Conservation (phyloP, 345 rosid species). For the Citrus hindsii region DNA sequence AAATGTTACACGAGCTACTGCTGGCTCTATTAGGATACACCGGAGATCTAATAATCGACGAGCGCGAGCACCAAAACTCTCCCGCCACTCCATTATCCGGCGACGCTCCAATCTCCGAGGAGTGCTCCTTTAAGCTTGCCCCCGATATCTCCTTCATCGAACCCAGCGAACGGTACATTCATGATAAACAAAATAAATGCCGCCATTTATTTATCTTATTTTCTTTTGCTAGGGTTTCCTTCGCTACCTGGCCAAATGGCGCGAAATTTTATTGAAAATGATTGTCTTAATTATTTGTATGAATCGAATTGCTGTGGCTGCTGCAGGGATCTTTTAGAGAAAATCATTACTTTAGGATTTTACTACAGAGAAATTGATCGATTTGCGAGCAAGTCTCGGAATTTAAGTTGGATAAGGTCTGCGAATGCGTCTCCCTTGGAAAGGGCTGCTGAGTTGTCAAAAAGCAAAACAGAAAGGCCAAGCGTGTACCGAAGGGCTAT, state of each 20-base stretch:
- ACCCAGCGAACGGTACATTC: conserved; percentile 70
- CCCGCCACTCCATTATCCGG: conserved; percentile 50
- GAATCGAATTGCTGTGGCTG: background rate
- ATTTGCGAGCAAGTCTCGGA: conserved; percentile 65
- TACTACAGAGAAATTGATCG: conserved; percentile 91
- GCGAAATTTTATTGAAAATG: background rate
- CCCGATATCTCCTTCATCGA: conserved; percentile 88
- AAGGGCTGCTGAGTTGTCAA: conserved; percentile 45
- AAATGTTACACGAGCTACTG: conserved; percentile 32
- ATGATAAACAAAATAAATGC: background rate
- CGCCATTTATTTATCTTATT: background rate
- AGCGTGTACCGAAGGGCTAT: conserved; percentile 84
- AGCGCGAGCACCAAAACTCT: conserved; percentile 64
- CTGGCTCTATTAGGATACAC: conserved; percentile 85
- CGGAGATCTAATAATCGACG: conserved; percentile 89
- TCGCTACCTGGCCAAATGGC: background rate
- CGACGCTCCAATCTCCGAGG: conserved; percentile 64
- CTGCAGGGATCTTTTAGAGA: conserved; percentile 79
- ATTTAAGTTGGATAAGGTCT: conserved; percentile 85
- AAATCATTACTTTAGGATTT: conserved; percentile 81
- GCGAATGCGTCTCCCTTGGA: conserved; percentile 44
- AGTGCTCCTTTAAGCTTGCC: conserved; percentile 75
- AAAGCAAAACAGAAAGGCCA: conserved; percentile 30
- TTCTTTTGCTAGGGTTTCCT: conserved; percentile 6
- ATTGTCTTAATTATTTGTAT: background rate